Base-by-base conservation (phyloP, 176 grass and related monocot species). In the Avena insularis region DNA sequence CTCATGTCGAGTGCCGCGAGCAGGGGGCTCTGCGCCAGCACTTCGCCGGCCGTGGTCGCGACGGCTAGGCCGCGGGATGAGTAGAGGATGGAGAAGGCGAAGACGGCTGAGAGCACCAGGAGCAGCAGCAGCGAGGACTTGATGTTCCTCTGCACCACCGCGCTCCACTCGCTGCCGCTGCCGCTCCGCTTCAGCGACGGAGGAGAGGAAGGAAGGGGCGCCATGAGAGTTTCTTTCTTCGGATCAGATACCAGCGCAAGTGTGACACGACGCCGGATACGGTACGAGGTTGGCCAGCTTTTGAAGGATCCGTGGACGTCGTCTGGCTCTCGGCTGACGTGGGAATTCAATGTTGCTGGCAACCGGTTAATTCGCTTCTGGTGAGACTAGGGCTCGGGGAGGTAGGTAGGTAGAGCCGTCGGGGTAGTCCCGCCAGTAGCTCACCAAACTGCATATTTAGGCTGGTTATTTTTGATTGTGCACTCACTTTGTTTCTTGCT, bases 41-140 rank as follows among this genome's bases (percentile, higher is more conserved):
- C 75, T 13, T 61, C 80, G 20, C 10, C 31, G 27, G 15, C 19
- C 8, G 68, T 2, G 9, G 73, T 1, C 23, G 46, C 38, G 0
- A 62, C 17, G 9, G 38, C 11, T 14, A 94, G 75, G 78, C 70
- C 31, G 1, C 6, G 60, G 36, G 86, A 81, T 5, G 74, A 89
- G 73, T 78, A 68, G 15, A 89, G 53, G 61, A 85, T 68, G 10
- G 84, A 85, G 64, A 87, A 54, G 23, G 87, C 80, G 78, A 79
- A 89, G 76, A 85, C 0, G 29, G 89, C 72, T 84, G 92, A 94
- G 72, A 91, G 15, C 38, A 80, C 56, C 23, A 94, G 87, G 6
- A 94, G 90, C 5, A 91, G 75, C 47, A 91, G 62, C 77, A 91
- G 72, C 51, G 77, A 89, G 43, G 84, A 85, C 70, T 75, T 85